These are phyloP conservation scores for Mucor indicus DNA, from an alignment of 371 early-diverging fungal species.

Conservation along the genomic window DNA sequence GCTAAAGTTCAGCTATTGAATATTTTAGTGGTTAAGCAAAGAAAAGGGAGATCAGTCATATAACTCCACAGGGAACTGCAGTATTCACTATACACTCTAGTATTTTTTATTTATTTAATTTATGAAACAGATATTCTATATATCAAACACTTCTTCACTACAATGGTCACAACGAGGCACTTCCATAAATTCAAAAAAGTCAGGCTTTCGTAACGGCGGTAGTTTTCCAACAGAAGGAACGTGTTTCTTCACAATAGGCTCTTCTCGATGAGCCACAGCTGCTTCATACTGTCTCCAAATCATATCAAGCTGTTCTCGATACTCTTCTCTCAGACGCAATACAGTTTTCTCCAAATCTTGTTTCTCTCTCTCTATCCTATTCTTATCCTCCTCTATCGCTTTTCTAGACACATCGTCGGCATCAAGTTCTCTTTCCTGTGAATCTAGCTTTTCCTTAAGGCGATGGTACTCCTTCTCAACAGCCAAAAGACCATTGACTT, in stretches of 20 bases:
- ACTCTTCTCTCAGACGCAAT: constrained; percentile 27
- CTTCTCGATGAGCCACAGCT: constrained; percentile 21
- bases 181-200: constrained; percentile 41
- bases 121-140: too few species aligned
- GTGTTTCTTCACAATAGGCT: constrained; percentile 15
- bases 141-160: constrained; percentile 39
- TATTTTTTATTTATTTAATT: too few species aligned
- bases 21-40: too few species aligned
- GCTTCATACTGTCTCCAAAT: constrained; percentile 37
- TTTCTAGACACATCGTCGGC: constrained; percentile 22
- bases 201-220: constrained; percentile 44
- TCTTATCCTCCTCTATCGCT: constrained; percentile 37
- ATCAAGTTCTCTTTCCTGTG: constrained; percentile 28
- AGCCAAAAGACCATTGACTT: not conserved
- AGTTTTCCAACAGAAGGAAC: constrained; percentile 35
- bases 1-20: too few species aligned
- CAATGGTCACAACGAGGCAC: constrained; percentile 40
- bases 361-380: constrained; percentile 19
- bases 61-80: too few species aligned
- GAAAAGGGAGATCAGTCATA: too few species aligned
- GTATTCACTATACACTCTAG: too few species aligned
- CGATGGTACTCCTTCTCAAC: constrained; percentile 1
- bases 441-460: constrained; percentile 1
- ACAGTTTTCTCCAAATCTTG: constrained; percentile 23
- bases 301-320: constrained; percentile 33